phyloP scores from a whole-genome alignment of 495 filamentous ascomycete genomes.

The Penicillium pancosmium region DNA sequence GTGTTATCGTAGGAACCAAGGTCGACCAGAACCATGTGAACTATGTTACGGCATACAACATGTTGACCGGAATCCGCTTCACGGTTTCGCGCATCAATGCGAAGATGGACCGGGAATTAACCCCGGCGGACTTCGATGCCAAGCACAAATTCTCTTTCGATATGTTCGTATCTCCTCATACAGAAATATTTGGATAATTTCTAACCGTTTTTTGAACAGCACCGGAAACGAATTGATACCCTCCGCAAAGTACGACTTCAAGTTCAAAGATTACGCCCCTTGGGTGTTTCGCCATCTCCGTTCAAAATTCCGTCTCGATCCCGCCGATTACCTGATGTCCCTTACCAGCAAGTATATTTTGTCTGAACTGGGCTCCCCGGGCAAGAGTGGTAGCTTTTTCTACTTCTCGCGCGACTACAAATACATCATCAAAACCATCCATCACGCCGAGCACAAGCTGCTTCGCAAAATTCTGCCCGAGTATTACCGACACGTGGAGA shows the following conservation, averaged over 20 bases:
- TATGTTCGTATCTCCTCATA: conserved; percentile 63
- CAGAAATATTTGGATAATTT: conserved; percentile 16
- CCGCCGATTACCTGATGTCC: conserved; percentile 97
- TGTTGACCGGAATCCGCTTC: conserved; percentile 98
- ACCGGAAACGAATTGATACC: conserved; percentile 97
- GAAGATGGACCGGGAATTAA: conserved; percentile 88
- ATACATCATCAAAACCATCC: conserved; percentile 99
- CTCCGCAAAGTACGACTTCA: conserved; percentile 99
- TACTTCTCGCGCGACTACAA: conserved; percentile 99
- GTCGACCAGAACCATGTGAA: conserved; percentile 97
- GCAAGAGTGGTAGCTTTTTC: conserved; percentile 99
- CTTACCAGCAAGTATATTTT: conserved; percentile 98
- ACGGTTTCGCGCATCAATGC: conserved; percentile 95
- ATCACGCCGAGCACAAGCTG: conserved; percentile 94
- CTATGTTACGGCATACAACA: conserved; percentile 98
- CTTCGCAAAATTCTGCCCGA: conserved; percentile 88
- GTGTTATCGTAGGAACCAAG: conserved; percentile 94
- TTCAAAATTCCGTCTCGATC: conserved; percentile 85
- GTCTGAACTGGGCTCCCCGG: conserved; percentile 93
- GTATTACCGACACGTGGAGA: conserved; percentile 90
- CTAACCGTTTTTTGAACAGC: conserved; percentile 42
- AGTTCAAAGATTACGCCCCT: conserved; percentile 99
- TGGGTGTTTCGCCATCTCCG: conserved; percentile 98
- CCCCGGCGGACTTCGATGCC: conserved; percentile 86
- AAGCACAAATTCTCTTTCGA: conserved; percentile 99